phyloP scores from a whole-genome alignment of 257 asterid species.

The Echium plantagineum region DNA sequence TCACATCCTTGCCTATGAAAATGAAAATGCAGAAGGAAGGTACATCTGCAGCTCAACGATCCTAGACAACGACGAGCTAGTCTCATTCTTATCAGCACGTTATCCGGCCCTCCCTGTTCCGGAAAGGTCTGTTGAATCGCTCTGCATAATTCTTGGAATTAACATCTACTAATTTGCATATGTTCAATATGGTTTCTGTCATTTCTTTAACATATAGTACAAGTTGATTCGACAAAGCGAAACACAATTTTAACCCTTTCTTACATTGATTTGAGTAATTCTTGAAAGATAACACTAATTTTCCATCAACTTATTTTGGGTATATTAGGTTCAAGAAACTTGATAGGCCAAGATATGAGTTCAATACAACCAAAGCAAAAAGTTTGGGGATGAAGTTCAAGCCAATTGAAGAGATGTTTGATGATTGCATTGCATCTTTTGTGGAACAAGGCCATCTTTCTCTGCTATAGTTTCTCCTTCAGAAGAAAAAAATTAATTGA shows the following conservation, averaged over 20 bases:
- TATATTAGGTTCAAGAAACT: conserved; percentile 46
- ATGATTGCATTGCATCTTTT: conserved; percentile 53
- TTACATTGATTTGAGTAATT: too few relatives aligned
- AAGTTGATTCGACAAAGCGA: too few relatives aligned
- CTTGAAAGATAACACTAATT: not conserved
- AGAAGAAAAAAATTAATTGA: too few relatives aligned
- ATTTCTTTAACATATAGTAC: too few relatives aligned
- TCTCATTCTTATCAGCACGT: conserved; percentile 34
- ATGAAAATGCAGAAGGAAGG: conserved; percentile 47
- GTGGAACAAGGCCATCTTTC: conserved; percentile 45
- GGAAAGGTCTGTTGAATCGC: conserved; percentile 24
- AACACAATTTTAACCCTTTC: too few relatives aligned
- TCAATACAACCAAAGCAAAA: conserved; percentile 42
- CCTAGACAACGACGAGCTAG: conserved; percentile 46
- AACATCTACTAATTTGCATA: too few relatives aligned
- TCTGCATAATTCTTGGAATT: too few relatives aligned
- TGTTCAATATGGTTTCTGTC: too few relatives aligned
- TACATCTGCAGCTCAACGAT: conserved; percentile 63
- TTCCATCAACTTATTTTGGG: not conserved
- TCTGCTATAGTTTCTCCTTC: not conserved
- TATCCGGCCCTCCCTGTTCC: conserved; percentile 65
- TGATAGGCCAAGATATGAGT: conserved; percentile 50
- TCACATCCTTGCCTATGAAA: conserved; percentile 68
- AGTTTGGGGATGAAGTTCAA: conserved; percentile 49
- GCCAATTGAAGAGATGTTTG: conserved; percentile 70